Conservation (phyloP, 2,329 filamentous ascomycete genomes). For the Shiraia bambusicola region DNA sequence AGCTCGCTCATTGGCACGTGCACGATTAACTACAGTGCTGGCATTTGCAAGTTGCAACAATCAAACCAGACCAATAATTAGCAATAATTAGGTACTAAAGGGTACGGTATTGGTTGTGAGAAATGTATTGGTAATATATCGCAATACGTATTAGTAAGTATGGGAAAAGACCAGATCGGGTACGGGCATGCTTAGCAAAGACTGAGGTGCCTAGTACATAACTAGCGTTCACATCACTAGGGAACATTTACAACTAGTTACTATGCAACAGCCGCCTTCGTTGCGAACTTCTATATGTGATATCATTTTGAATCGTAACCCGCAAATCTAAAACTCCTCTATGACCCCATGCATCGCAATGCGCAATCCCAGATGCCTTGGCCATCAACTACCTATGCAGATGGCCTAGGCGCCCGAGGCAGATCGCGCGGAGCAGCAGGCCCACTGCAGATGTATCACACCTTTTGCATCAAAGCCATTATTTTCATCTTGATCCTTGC, state of each 20-base stretch:
- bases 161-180: too few species aligned
- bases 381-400: constrained; percentile 21
- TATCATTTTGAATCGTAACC: constrained; percentile 40
- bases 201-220: too few species aligned
- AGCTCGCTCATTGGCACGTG: constrained; percentile 18
- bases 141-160: too few species aligned
- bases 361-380: constrained; percentile 39
- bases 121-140: too few species aligned
- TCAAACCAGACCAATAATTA: too few species aligned
- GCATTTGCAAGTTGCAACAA: too few species aligned
- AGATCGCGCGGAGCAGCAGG: constrained; percentile 37
- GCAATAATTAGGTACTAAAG: too few species aligned
- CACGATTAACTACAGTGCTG: too few species aligned
- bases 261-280: neutral
- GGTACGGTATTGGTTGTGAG: too few species aligned
- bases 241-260: too few species aligned
- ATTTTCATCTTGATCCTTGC: constrained; percentile 26
- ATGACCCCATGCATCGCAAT: constrained; percentile 42
- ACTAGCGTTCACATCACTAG: too few species aligned
- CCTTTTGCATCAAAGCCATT: constrained; percentile 33
- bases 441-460: constrained; percentile 35
- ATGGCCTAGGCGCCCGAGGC: constrained; percentile 31
- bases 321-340: constrained; percentile 43
- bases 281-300: constrained; percentile 17
- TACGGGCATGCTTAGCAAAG: too few species aligned